Percentiles rank a stretch among this genome's conserved stretches.
Evolutionary conservation across 805 yeast species (phyloP).

Genomic region (Saturnispora halmiae): DNA sequence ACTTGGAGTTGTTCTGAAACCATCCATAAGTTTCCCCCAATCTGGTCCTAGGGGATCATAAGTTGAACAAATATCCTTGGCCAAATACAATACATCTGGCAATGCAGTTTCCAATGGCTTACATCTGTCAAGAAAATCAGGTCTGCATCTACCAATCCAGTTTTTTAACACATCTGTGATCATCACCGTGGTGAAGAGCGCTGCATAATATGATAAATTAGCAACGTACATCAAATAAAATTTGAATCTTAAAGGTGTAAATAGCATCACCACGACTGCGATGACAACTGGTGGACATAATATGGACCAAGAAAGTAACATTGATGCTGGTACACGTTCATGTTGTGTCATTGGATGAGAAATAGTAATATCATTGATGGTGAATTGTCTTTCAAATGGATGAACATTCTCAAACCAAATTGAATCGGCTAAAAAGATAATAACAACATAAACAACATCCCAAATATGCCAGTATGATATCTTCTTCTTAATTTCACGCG

Average conservation of each 20-base stretch:
- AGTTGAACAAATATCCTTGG: constrained; percentile 60
- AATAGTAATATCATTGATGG: constrained; percentile 63
- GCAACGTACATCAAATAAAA: constrained; percentile 55
- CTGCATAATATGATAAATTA: constrained; percentile 52
- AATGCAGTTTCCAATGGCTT: constrained; percentile 56
- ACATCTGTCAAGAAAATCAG: constrained; percentile 87
- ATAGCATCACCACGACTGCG: constrained; percentile 19
- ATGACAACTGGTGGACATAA: constrained; percentile 36
- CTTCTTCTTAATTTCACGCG: background rate
- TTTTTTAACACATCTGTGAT: constrained; percentile 70
- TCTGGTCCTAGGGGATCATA: constrained; percentile 24
- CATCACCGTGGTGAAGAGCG: constrained; percentile 50
- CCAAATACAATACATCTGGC: constrained; percentile 42
- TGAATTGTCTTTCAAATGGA: constrained; percentile 77
- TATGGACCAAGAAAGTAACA: constrained; percentile 46
- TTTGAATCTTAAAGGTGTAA: constrained; percentile 43
- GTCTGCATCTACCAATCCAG: constrained; percentile 84
- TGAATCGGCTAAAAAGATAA: constrained; percentile 19
- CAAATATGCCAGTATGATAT: constrained; percentile 21
- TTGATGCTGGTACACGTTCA: constrained; percentile 58
- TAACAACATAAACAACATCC: constrained; percentile 19
- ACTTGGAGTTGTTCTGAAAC: constrained; percentile 75
- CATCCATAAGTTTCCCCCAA: constrained; percentile 42
- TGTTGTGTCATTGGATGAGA: constrained; percentile 72
- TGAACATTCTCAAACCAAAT: constrained; percentile 24